Evolutionary conservation across 2,329 filamentous ascomycete species (phyloP), one percentile per base, ranked within the genome.

Genomic region (Diplocarpon rosae): DNA sequence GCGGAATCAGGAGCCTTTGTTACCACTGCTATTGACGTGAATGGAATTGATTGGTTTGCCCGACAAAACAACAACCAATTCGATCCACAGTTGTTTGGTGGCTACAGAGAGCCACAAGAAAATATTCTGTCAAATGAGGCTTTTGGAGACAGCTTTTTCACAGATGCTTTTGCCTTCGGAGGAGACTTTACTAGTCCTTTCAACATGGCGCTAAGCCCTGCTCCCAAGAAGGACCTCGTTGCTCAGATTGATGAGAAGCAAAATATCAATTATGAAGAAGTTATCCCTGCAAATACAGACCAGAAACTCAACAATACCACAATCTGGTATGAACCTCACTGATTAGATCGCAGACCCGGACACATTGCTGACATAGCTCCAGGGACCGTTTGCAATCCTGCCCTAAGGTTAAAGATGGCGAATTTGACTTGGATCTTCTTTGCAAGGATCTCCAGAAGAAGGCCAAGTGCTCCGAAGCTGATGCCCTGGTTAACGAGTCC

Each of bases 391-490:
- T 95, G 16, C 86, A 93, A 67, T 78, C 75, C 30, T 93, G 88
- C 63, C 81, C 87, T 48, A 88, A 84, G 62, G 92, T 94, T 56
- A 84, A 89, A 60, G 85, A 78, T 46, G 89, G 89, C 56, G 89
- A 93, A 56, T 87, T 96, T 53, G 92, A 98, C 55, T 83, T 98
- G 39, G 92, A 98, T 60, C 80, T 83, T 29, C 75, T 98, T 17
- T 98, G 92, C 67, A 84, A 83, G 4, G 89, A 98, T 62, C 76
- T 98, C 12, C 85, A 90, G 52, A 85, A 89, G 63, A 98, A 98
- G 69, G 92, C 92, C 46, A 92, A 90, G 61, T 98, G 92, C 64
- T 94, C 88, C 0, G 85, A 94, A 55, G 83, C 75, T 14, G 90
- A 92, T 13, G 86, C 93, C 11, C 86, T 95, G 14, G 85, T 98